phyloP scores from a whole-genome alignment of 208 protist genomes.

The Trypanosoma congolense region DNA sequence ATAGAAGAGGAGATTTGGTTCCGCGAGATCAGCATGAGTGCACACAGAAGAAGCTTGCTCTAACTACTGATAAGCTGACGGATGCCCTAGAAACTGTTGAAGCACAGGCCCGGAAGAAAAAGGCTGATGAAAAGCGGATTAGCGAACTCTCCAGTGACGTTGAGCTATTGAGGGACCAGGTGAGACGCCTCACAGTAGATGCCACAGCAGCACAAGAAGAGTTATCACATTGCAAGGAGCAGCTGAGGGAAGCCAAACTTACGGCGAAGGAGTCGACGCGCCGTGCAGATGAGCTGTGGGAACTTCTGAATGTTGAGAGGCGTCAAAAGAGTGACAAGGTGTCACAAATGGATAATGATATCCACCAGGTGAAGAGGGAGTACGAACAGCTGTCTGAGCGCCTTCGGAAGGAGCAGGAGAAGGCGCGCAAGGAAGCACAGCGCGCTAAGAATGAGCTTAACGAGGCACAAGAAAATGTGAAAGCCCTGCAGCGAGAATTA shows the following conservation, averaged over 20 bases:
- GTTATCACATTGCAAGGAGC: neutral
- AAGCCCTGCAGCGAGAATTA: conserved; percentile 14
- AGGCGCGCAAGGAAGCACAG: conserved; percentile 5
- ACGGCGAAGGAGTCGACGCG: conserved; percentile 3
- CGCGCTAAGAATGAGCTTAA: conserved; percentile 2
- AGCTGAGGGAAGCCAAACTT: conserved; percentile 9
- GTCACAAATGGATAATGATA: conserved; percentile 9
- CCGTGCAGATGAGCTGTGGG: conserved; percentile 8
- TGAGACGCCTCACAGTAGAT: conserved; percentile 27
- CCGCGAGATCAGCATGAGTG: conserved; percentile 55
- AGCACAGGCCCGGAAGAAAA: conserved; percentile 43
- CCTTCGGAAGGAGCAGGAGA: conserved; percentile 36
- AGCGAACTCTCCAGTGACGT: conserved; percentile 38
- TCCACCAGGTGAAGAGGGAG: conserved; percentile 26
- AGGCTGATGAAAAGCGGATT: conserved; percentile 57
- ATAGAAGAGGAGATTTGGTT: conserved; percentile 31
- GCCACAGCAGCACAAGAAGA: conserved; percentile 6
- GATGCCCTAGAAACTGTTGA: conserved; percentile 54
- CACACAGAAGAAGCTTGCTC: conserved; percentile 48
- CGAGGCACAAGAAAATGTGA: conserved; percentile 7
- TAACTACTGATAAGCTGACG: conserved; percentile 45
- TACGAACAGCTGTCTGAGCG: conserved; percentile 36
- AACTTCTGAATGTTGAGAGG: conserved; percentile 6
- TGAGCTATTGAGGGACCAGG: conserved; percentile 30
- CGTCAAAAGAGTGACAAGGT: conserved; percentile 3